Evolutionary conservation across 2,329 filamentous ascomycete species (phyloP).

Genomic region (Knufia petricola): DNA sequence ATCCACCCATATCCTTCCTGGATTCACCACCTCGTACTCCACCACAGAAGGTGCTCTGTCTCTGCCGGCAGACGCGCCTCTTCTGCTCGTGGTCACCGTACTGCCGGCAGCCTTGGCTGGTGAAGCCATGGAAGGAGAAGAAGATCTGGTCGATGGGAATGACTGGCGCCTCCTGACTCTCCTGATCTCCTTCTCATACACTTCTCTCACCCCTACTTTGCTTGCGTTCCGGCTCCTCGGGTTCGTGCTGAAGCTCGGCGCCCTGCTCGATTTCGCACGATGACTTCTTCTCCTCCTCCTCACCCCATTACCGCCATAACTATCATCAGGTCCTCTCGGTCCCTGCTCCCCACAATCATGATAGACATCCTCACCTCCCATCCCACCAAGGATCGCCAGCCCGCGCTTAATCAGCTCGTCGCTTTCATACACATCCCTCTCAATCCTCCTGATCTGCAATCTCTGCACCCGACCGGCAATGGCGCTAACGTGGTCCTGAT

Average conservation of each 20-base stretch:
- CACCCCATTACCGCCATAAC: slow-evolving; percentile 10
- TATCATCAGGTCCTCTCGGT: slow-evolving; percentile 3
- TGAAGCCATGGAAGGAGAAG: not conserved
- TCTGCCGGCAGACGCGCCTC: slow-evolving; percentile 3
- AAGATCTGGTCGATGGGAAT: not conserved
- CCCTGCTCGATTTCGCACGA: slow-evolving; percentile 13
- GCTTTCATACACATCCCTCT: slow-evolving; percentile 17
- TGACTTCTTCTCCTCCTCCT: slow-evolving; percentile 8
- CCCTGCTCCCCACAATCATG: slow-evolving; percentile 11
- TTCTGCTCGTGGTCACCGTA: not conserved
- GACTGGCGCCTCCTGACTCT: not conserved
- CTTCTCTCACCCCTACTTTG: not conserved
- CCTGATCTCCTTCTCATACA: slow-evolving; percentile 6
- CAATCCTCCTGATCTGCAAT: slow-evolving; percentile 20
- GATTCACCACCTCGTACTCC: slow-evolving; percentile 17
- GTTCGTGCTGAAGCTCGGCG: slow-evolving; percentile 6
- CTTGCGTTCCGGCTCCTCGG: not conserved
- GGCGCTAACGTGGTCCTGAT: slow-evolving; percentile 9
- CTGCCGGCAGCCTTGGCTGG: not conserved
- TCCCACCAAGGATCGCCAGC: slow-evolving; percentile 6
- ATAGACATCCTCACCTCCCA: slow-evolving; percentile 2
- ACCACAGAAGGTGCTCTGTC: slow-evolving; percentile 9
- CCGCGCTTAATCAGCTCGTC: slow-evolving; percentile 17
- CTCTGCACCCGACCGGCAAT: slow-evolving; percentile 18
- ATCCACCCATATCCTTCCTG: slow-evolving; percentile 17